These are phyloP conservation scores for Metroxylon sagu DNA, from an alignment of 176 grass and related monocot species.

Conservation along the genomic window DNA sequence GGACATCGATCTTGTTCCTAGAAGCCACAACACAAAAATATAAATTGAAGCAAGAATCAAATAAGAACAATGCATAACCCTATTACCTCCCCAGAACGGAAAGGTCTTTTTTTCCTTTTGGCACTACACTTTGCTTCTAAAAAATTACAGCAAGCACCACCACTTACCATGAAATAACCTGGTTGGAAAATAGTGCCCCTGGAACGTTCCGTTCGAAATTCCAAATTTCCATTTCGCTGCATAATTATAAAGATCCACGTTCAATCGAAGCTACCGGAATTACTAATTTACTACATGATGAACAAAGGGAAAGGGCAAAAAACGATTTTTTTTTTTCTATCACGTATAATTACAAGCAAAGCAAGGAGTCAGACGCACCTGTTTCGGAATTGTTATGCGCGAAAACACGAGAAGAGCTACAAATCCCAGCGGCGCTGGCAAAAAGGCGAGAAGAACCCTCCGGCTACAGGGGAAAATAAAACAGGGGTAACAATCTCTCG, in stretches of 20 bases:
- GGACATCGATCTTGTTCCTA: slow-evolving; percentile 50
- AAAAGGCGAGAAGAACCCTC: slow-evolving; percentile 16
- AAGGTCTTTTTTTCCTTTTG: too few relatives aligned
- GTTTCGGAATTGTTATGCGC: slow-evolving; percentile 7
- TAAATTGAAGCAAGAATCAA: not conserved
- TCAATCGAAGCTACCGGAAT: not conserved
- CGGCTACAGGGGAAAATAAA: slow-evolving; percentile 3
- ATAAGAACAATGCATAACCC: not conserved
- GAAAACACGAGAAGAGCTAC: slow-evolving; percentile 23
- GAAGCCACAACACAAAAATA: not conserved
- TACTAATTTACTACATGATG: not conserved
- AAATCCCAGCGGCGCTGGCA: slow-evolving; percentile 16
- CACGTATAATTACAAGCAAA: not conserved
- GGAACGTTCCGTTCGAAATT: slow-evolving; percentile 8
- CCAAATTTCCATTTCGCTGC: slow-evolving; percentile 21
- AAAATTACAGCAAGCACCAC: not conserved
- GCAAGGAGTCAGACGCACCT: not conserved
- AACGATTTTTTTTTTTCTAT: not conserved
- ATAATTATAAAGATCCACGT: not conserved
- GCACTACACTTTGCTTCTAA: not conserved
- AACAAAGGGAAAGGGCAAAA: not conserved
- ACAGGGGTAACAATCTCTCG: not conserved
- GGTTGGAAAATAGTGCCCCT: not conserved
- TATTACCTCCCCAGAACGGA: too few relatives aligned
- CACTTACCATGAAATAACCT: slow-evolving; percentile 35